Percentiles rank a stretch among this genome's conserved stretches.
Evolutionary conservation across 129 eudicot genomes (phyloP).

Genomic region (Escallonia rubra): DNA sequence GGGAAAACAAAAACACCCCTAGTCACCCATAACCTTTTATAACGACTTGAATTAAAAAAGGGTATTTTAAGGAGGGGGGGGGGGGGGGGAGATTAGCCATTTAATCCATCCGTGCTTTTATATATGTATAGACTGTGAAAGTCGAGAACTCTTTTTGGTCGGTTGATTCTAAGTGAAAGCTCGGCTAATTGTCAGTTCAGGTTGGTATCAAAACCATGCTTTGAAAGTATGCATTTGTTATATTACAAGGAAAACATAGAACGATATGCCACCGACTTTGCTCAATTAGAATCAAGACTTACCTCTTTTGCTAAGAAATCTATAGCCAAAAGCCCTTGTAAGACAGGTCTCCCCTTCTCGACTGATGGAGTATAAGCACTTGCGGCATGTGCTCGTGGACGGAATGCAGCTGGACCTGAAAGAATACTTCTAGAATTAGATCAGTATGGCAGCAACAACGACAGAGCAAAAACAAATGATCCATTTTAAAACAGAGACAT

Average conservation of each 20-base stretch:
- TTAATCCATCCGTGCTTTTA: no score
- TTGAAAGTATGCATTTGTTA: background rate
- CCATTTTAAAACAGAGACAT: slow-evolving; percentile 3
- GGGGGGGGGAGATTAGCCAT: no score
- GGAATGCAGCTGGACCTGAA: slow-evolving; percentile 98
- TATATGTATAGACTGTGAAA: no score
- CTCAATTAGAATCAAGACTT: background rate
- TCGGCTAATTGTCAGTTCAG: background rate
- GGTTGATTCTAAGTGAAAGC: no score
- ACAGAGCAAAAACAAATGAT: background rate
- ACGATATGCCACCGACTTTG: background rate
- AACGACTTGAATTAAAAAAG: no score
- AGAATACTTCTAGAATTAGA: slow-evolving; percentile 6
- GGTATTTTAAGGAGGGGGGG: no score
- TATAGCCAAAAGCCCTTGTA: slow-evolving; percentile 94
- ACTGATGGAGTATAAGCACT: slow-evolving; percentile 61
- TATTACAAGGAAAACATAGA: background rate
- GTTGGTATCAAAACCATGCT: background rate
- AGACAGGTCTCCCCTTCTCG: slow-evolving; percentile 91
- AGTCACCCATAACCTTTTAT: no score
- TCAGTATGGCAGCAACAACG: background rate
- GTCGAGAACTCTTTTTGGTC: no score
- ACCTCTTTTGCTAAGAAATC: slow-evolving; percentile 94
- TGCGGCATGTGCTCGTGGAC: slow-evolving; percentile 88
- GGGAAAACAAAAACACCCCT: no score